Evolutionary conservation across 1,284 basidiomycete species (phyloP).

Genomic region (Irpex lacteus): DNA sequence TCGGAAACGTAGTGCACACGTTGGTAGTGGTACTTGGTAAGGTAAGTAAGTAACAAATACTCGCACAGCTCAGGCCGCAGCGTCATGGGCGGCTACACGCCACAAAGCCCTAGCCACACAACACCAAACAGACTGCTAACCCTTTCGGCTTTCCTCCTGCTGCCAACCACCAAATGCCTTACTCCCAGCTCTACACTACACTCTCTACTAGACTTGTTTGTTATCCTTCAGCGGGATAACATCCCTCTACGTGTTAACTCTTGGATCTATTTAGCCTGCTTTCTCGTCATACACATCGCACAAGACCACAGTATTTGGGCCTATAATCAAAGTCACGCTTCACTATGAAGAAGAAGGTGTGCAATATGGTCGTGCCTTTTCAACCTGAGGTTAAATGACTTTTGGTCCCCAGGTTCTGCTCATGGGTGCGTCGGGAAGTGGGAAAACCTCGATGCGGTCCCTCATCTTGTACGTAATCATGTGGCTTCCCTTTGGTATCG

Average conservation of each 20-base stretch:
- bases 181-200: constrained; percentile 10
- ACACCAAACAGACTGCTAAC: not conserved
- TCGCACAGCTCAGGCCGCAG: not conserved
- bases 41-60: too few species aligned
- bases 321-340: too few species aligned
- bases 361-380: not conserved
- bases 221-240: constrained; percentile 9
- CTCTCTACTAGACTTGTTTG: constrained; percentile 8
- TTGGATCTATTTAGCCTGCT: not conserved
- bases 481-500: not conserved
- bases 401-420: constrained; percentile 66
- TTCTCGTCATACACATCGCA: not conserved
- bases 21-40: too few species aligned
- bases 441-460: constrained; percentile 96
- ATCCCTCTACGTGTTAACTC: not conserved
- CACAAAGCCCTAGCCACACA: not conserved
- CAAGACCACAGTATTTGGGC: not conserved
- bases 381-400: not conserved
- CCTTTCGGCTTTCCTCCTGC: not conserved
- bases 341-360: constrained; percentile 32
- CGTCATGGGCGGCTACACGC: not conserved
- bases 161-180: constrained; percentile 5
- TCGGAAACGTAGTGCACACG: too few species aligned
- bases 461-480: constrained; percentile 85
- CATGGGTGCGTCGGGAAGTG: constrained; percentile 92